Evolutionary conservation across 768 basidiomycete genomes (phyloP).

Genomic region (Ephemerocybe angulata): DNA sequence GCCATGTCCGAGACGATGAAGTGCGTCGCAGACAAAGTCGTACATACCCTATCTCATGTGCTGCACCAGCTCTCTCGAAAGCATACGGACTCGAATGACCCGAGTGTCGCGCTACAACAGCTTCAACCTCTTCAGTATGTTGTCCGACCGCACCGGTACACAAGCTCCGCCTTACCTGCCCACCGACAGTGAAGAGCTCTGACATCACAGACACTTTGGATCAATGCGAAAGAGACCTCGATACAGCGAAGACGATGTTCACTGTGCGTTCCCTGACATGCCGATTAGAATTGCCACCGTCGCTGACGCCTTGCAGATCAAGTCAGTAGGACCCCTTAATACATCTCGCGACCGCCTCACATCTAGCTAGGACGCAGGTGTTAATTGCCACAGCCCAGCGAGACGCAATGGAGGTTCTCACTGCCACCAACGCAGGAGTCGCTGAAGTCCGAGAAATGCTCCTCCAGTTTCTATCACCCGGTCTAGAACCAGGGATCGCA

Average conservation of each 20-base stretch:
- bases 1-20: conserved; percentile 40
- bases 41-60: neutral
- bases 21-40: conserved; percentile 23
- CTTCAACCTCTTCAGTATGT: conserved; percentile 28
- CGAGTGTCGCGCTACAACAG: conserved; percentile 37
- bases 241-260: conserved; percentile 38
- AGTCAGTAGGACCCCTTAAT: conserved; percentile 14
- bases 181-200: conserved; percentile 37
- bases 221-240: conserved; percentile 39
- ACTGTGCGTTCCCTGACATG: conserved; percentile 29
- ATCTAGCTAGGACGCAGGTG: conserved; percentile 4
- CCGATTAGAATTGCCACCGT: neutral
- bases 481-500: conserved; percentile 35
- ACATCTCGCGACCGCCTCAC: too few relatives aligned
- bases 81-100: conserved; percentile 35
- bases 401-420: conserved; percentile 24
- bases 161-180: neutral
- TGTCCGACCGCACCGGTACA: too few relatives aligned
- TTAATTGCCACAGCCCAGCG: conserved; percentile 18
- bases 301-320: conserved; percentile 15
- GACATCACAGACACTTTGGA: conserved; percentile 48
- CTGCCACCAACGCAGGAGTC: neutral
- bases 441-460: conserved; percentile 36
- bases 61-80: conserved; percentile 36
- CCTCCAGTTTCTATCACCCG: conserved; percentile 33